A percentile compares a stretch with the other conserved stretches of the same genome.
These are phyloP conservation scores for Cryptococcus jaspeensis DNA, from an alignment of 1,284 basidiomycete genomes.

Conservation along the genomic window DNA sequence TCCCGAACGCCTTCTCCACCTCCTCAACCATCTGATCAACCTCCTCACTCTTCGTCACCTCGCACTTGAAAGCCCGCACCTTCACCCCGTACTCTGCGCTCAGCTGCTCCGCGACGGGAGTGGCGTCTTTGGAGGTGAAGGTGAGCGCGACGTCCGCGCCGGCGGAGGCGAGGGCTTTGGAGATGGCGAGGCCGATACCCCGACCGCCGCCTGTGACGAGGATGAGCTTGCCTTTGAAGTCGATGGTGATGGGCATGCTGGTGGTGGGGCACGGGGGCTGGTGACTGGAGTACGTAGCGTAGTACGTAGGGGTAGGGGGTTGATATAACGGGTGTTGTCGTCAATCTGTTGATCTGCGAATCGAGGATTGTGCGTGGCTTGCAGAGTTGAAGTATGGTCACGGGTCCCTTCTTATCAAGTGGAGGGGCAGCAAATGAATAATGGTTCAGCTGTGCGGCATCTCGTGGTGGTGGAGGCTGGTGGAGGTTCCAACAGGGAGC, in stretches of 20 bases:
- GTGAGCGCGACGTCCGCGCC: slow-evolving; percentile 46
- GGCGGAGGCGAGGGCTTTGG: slow-evolving; percentile 53
- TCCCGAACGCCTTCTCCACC: slow-evolving; percentile 28
- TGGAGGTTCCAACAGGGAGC: no score
- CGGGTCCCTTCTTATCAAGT: no score
- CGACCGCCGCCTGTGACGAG: slow-evolving; percentile 18
- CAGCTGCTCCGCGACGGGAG: slow-evolving; percentile 24
- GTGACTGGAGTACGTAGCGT: no score
- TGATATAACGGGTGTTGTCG: no score
- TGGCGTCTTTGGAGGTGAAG: slow-evolving; percentile 42
- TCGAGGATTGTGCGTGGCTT: no score
- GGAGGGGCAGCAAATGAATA: no score
- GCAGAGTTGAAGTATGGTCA: no score
- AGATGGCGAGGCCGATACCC: slow-evolving; percentile 56
- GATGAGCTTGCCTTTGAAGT: slow-evolving; percentile 10
- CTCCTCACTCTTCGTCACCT: slow-evolving; percentile 26
- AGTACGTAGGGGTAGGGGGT: no score
- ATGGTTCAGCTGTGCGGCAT: no score
- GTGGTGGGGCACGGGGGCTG: no score
- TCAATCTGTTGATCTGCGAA: no score
- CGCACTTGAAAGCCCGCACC: slow-evolving; percentile 42
- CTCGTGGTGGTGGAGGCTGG: no score
- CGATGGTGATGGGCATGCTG: slow-evolving; percentile 11
- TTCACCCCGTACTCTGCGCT: slow-evolving; percentile 26
- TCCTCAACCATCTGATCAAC: slow-evolving; percentile 34